Evolutionary conservation across 2,329 filamentous ascomycete species (phyloP).

Genomic region (Xylaria hypoxylon): DNA sequence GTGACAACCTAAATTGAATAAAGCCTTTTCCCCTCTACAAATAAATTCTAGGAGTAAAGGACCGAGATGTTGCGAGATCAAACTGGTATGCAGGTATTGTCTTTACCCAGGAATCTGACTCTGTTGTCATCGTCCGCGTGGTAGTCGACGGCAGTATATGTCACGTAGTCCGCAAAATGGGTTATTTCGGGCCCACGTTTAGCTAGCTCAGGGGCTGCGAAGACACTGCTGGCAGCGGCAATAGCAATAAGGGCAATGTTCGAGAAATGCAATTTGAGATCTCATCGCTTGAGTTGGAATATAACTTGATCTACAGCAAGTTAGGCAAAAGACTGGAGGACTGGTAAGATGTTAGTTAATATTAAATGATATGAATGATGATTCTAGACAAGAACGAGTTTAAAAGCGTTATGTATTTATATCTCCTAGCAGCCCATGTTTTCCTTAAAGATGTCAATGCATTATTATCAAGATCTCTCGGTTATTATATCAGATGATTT

Average conservation of each 20-base stretch:
- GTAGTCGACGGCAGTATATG: conserved; percentile 7
- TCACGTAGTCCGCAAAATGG: conserved; percentile 15
- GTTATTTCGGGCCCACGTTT: conserved; percentile 18
- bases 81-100: conserved; percentile 11
- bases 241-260: conserved; percentile 3
- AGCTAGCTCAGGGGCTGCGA: conserved; percentile 6
- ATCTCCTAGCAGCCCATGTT: too few relatives aligned
- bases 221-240: conserved; percentile 11
- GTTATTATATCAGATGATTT: too few relatives aligned
- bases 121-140: conserved; percentile 25
- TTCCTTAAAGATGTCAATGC: too few relatives aligned
- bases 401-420: conserved; percentile 9
- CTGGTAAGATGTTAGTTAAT: neutral
- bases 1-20: conserved; percentile 14
- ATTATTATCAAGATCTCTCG: too few relatives aligned
- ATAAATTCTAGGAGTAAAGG: neutral
- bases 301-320: neutral
- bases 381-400: neutral
- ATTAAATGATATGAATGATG: neutral
- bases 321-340: neutral
- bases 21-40: neutral
- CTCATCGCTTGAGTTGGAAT: neutral
- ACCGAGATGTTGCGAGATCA: neutral
- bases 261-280: conserved; percentile 12
- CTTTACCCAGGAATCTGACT: conserved; percentile 10